phyloP scores from a whole-genome alignment of 2,329 filamentous ascomycete species.

The Endothia cerciana region DNA sequence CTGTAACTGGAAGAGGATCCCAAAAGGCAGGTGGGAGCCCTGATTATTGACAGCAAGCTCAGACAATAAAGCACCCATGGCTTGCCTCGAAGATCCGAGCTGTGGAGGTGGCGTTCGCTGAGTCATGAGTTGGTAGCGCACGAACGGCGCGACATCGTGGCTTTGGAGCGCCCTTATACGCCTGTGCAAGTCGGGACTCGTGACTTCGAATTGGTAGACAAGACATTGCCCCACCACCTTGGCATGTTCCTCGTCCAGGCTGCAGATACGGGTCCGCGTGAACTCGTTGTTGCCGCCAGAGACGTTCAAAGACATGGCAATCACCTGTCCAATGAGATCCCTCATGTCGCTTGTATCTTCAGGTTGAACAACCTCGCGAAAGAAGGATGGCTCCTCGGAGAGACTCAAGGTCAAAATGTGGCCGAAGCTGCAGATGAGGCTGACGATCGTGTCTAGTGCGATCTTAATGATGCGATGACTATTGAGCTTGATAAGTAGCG shows the following conservation, averaged over 20 bases:
- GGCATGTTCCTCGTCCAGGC: slow-evolving; percentile 38
- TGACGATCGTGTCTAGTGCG: slow-evolving; percentile 51
- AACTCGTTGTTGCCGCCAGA: slow-evolving; percentile 21
- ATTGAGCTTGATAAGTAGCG: slow-evolving; percentile 45
- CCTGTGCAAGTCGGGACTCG: slow-evolving; percentile 34
- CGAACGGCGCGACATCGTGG: slow-evolving; percentile 35
- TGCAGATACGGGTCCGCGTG: slow-evolving; percentile 36
- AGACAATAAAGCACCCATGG: slow-evolving; percentile 40
- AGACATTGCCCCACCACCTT: slow-evolving; percentile 46
- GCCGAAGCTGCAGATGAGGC: slow-evolving; percentile 45
- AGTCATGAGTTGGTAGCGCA: slow-evolving; percentile 31
- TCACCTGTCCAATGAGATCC: background rate
- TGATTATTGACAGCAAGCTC: slow-evolving; percentile 36
- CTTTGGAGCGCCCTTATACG: slow-evolving; percentile 36
- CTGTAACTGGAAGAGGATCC: slow-evolving; percentile 64
- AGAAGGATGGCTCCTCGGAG: slow-evolving; percentile 51
- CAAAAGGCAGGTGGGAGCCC: slow-evolving; percentile 50
- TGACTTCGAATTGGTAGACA: slow-evolving; percentile 46
- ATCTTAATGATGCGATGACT: slow-evolving; percentile 48
- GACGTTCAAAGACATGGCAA: background rate
- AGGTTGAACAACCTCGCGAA: slow-evolving; percentile 23
- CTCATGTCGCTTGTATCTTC: background rate
- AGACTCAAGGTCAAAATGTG: slow-evolving; percentile 55
- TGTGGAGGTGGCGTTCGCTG: background rate
- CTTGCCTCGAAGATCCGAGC: slow-evolving; percentile 27